Conservation (phyloP, 2,329 filamentous ascomycete genomes). For the Clathrospora elynae region DNA sequence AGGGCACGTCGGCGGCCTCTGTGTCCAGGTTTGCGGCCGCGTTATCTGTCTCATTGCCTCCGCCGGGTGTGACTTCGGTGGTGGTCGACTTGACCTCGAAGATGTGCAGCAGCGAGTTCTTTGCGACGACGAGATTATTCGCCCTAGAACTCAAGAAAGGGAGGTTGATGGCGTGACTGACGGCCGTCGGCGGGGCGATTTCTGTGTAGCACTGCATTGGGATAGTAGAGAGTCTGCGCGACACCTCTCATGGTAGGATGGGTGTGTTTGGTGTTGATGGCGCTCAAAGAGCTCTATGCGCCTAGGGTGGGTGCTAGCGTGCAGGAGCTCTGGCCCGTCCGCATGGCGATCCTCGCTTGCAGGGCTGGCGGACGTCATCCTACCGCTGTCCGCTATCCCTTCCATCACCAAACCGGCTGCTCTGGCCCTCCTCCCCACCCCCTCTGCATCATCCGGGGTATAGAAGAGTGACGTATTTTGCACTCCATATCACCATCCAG, state of each 20-base stretch:
- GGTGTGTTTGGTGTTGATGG: conserved; percentile 16
- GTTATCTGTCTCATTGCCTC: conserved; percentile 50
- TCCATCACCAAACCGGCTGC: conserved; percentile 5
- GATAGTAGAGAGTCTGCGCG: conserved; percentile 1
- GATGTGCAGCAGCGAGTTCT: conserved; percentile 90
- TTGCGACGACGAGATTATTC: conserved; percentile 87
- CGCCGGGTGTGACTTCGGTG: conserved; percentile 59
- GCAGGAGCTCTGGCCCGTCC: conserved; percentile 15
- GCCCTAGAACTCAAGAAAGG: conserved; percentile 76
- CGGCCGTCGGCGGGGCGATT: conserved; percentile 89
- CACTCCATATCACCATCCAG: neutral
- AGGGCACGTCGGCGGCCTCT: conserved; percentile 49
- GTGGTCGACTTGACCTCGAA: conserved; percentile 74
- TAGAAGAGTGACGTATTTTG: neutral
- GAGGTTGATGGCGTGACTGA: conserved; percentile 82
- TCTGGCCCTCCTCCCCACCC: neutral
- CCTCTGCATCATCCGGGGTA: neutral
- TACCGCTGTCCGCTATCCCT: conserved; percentile 4
- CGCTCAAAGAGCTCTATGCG: conserved; percentile 26
- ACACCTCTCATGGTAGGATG: conserved; percentile 25
- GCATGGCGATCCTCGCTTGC: conserved; percentile 13
- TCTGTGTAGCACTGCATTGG: conserved; percentile 97
- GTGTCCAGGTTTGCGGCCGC: conserved; percentile 55
- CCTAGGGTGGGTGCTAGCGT: conserved; percentile 7
- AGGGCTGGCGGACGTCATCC: conserved; percentile 17